phyloP scores from a whole-genome alignment of 176 grass and related monocot genomes.

The Oryza brachyantha region DNA sequence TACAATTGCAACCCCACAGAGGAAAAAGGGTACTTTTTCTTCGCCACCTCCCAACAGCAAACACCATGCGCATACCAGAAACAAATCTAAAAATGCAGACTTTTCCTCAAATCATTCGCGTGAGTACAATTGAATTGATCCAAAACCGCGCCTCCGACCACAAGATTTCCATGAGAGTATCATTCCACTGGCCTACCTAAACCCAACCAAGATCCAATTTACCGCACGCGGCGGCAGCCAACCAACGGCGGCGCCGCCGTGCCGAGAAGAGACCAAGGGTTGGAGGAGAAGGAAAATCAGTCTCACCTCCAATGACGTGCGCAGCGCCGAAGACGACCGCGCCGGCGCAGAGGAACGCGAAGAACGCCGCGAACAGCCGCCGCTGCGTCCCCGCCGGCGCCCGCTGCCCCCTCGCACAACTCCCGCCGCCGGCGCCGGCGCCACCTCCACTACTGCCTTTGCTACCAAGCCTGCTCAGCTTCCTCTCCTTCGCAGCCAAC shows the following conservation, averaged over 20 bases:
- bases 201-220: conserved; percentile 41
- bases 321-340: conserved; percentile 32
- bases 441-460: conserved; percentile 4
- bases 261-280: background rate
- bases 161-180: background rate
- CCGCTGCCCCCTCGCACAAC: conserved; percentile 35
- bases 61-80: conserved; percentile 25
- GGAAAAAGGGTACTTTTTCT: conserved; percentile 17
- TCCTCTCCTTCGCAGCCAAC: conserved; percentile 46
- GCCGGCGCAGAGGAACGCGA: conserved; percentile 45
- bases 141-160: conserved; percentile 6
- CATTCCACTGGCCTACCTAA: conserved; percentile 22
- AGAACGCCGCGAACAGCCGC: conserved; percentile 39
- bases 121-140: conserved; percentile 6
- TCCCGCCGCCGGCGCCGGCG: background rate
- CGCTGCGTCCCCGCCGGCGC: conserved; percentile 14
- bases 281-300: background rate
- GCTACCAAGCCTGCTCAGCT: conserved; percentile 38
- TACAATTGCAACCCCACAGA: background rate
- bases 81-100: background rate
- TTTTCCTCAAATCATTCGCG: background rate
- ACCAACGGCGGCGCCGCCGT: background rate
- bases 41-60: conserved; percentile 7
- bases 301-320: conserved; percentile 60
- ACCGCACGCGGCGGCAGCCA: background rate